A percentile compares a stretch with the other conserved stretches of the same genome.
phyloP scores from a whole-genome alignment of 1,284 basidiomycete genomes.

The Rhodotorula sp. region DNA sequence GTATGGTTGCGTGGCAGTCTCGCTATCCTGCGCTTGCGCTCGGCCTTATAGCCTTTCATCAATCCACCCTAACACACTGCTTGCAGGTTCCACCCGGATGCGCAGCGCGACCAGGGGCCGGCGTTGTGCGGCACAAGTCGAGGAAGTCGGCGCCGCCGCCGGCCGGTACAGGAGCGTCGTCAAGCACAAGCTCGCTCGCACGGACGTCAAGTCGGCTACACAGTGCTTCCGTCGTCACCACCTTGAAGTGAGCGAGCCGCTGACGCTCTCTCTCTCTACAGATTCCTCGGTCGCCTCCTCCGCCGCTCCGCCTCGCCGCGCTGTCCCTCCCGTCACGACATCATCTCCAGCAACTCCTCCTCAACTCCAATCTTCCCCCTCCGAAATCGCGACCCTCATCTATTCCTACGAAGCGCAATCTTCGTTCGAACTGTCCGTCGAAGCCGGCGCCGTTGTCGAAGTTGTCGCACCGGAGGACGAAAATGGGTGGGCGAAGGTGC shows the following conservation, averaged over 20 bases:
- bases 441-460: constrained; percentile 57
- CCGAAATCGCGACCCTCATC: constrained; percentile 56
- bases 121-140: constrained; percentile 15
- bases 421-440: constrained; percentile 43
- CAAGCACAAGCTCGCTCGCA: not conserved
- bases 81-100: constrained; percentile 72
- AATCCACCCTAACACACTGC: not conserved
- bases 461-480: constrained; percentile 73
- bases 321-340: constrained; percentile 12
- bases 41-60: not conserved
- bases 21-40: constrained; percentile 2
- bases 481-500: constrained; percentile 79
- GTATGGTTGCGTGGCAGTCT: not conserved
- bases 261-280: not conserved
- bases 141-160: not conserved
- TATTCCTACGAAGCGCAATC: constrained; percentile 58
- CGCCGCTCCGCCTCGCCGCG: constrained; percentile 10
- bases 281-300: not conserved
- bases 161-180: not conserved
- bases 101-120: constrained; percentile 39
- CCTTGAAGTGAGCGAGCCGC: not conserved
- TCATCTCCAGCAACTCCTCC: not conserved
- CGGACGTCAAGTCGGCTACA: not conserved
- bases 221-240: not conserved
- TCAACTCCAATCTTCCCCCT: not conserved